A percentile compares a stretch with the other conserved stretches of the same genome.
These are phyloP conservation scores for Triticum dicoccoides DNA, from an alignment of 176 grass and related monocot species.

Conservation along the genomic window DNA sequence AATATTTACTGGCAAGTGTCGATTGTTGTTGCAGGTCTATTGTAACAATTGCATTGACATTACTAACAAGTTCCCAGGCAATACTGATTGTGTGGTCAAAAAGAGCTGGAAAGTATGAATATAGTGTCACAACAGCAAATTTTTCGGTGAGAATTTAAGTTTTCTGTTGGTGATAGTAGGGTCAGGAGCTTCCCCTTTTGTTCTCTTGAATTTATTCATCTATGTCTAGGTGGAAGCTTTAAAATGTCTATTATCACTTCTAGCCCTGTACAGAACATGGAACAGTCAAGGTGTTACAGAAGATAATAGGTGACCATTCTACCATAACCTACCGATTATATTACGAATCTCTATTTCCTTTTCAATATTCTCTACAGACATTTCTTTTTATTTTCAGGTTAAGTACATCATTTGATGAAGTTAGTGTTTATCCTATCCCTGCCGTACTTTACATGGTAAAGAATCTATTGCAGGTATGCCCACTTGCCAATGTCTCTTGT, in stretches of 20 bases:
- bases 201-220: conserved; percentile 19
- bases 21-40: conserved; percentile 47
- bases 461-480: conserved; percentile 83
- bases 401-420: conserved; percentile 80
- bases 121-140: conserved; percentile 96
- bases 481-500: neutral
- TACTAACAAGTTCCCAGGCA: conserved; percentile 95
- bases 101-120: conserved; percentile 86
- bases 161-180: neutral
- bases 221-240: conserved; percentile 76
- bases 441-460: conserved; percentile 82
- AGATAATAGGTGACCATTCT: conserved; percentile 66
- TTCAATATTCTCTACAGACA: neutral
- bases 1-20: conserved; percentile 15
- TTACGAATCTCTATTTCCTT: conserved; percentile 3
- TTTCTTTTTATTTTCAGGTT: conserved; percentile 49
- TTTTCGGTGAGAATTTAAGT: conserved; percentile 62
- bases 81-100: conserved; percentile 94
- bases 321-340: neutral
- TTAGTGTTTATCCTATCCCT: conserved; percentile 82
- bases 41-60: conserved; percentile 78
- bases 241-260: conserved; percentile 75
- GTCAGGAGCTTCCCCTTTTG: neutral
- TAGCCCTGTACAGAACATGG: conserved; percentile 71
- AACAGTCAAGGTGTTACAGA: conserved; percentile 74